Base-by-base conservation (phyloP, 495 filamentous ascomycete species). In the Aspergillus campestris region DNA sequence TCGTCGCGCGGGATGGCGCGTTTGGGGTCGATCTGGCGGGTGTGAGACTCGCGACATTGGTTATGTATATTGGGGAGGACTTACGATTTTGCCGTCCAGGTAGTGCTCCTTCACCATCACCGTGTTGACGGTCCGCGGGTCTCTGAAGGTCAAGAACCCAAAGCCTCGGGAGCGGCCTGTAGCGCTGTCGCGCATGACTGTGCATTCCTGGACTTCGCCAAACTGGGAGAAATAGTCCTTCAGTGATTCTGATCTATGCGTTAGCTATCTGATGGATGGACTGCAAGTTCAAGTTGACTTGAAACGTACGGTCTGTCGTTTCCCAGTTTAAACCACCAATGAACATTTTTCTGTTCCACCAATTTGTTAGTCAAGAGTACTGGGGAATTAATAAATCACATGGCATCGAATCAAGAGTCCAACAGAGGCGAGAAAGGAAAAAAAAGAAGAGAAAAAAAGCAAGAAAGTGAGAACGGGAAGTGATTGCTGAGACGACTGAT, bases 91-190 rank as follows among this genome's bases (percentile, higher is more conserved):
- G 41, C 94, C 92, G 67, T 98, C 92, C 11, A 98, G 74, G 55
- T 89, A 94, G 64, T 98, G 92, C 60, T 98, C 92, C 71, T 97
- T 97, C 50, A 97, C 92, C 92, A 98, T 98, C 32, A 98, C 92
- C 51, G 89, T 94, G 61, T 98, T 98, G 51, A 98, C 92, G 9
- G 87, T 94, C 64, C 91, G 92, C 13, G 92, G 86, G 58, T 98
- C 92, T 54, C 86, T 90, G 75, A 98, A 98, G 6, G 94, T 98
- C 45, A 98, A 74, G 66, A 98, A 98, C 11, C 92, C 92, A 55
- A 98, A 98, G 8, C 92, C 92, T 59, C 92, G 80, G 9, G 91
- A 96, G 45, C 92, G 83, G 28, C 94, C 94, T 18, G 85, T 94
- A 38, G 88, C 84, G 49, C 90, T 87, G 65, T 98, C 92, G 49